Conservation (phyloP, 2,329 filamentous ascomycete species). For the Cladophialophora yegresii region DNA sequence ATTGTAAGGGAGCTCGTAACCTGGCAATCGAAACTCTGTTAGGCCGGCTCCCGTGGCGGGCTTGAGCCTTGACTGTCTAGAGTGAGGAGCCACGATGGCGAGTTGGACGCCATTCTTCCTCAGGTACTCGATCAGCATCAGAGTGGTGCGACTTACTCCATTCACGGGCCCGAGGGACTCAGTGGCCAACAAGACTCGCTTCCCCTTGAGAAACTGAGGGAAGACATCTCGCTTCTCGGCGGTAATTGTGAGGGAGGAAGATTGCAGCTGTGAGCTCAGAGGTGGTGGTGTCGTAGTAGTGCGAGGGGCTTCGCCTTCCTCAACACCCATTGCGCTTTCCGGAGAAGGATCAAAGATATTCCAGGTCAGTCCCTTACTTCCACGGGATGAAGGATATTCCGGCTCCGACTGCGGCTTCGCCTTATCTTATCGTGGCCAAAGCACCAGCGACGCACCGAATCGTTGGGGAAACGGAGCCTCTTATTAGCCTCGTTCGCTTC, state of each 20-base stretch:
- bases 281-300: background rate
- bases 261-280: background rate
- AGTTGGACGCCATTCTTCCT: slow-evolving; percentile 65
- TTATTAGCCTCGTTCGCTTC: background rate
- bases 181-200: slow-evolving; percentile 66
- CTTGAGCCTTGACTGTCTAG: slow-evolving; percentile 55
- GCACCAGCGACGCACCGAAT: background rate
- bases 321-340: background rate
- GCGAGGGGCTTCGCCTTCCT: background rate
- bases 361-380: too few species aligned
- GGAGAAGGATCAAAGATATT: too few species aligned
- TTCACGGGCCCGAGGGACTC: slow-evolving; percentile 73
- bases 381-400: slow-evolving; percentile 1
- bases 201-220: slow-evolving; percentile 56
- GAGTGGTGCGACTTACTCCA: slow-evolving; percentile 70
- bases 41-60: slow-evolving; percentile 40
- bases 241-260: background rate
- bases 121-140: slow-evolving; percentile 69
- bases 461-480: background rate
- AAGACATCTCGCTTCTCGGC: slow-evolving; percentile 39
- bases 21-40: slow-evolving; percentile 61
- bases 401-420: background rate
- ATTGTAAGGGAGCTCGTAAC: slow-evolving; percentile 70
- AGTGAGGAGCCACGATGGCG: slow-evolving; percentile 65
- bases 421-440: slow-evolving; percentile 5